phyloP scores from a whole-genome alignment of 192 early-diverging fungal genomes.

The Phlyctochytrium planicorne region DNA sequence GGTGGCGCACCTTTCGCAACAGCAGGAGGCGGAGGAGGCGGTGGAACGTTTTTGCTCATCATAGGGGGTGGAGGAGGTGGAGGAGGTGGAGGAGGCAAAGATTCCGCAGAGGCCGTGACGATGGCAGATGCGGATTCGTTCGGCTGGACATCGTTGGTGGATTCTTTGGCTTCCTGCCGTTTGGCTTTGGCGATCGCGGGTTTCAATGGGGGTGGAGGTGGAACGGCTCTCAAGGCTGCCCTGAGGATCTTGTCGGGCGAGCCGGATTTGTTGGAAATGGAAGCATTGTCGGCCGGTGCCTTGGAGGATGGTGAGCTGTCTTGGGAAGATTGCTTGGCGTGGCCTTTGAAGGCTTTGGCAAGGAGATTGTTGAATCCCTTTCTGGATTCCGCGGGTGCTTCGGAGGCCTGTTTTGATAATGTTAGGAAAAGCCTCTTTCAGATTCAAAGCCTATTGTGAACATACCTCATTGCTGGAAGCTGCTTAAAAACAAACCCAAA shows the following conservation, averaged over 20 bases:
- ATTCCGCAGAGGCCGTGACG: not conserved
- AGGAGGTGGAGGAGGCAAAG: slow-evolving; percentile 8
- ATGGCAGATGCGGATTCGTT: not conserved
- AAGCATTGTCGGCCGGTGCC: too few relatives aligned
- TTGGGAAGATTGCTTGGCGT: not conserved
- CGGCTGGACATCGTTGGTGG: not conserved
- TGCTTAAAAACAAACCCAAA: too few relatives aligned
- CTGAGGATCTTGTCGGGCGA: not conserved
- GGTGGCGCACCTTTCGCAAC: too few relatives aligned
- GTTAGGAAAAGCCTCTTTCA: not conserved
- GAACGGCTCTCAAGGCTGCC: not conserved
- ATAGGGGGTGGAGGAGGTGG: slow-evolving; percentile 7
- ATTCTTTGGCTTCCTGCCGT: not conserved
- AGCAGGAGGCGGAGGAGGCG: too few relatives aligned
- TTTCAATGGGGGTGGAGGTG: slow-evolving; percentile 11
- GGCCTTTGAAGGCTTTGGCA: not conserved
- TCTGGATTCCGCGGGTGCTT: slow-evolving; percentile 6
- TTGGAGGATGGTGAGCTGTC: not conserved
- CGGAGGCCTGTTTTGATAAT: not conserved
- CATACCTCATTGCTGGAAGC: too few relatives aligned
- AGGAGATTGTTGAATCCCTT: not conserved
- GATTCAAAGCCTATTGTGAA: not conserved
- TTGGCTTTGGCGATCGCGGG: not conserved
- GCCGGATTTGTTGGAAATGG: too few relatives aligned
- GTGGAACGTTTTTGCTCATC: too few relatives aligned